Evolutionary conservation across 345 rosid genomes (phyloP).

Genomic region (Salix dunnii): DNA sequence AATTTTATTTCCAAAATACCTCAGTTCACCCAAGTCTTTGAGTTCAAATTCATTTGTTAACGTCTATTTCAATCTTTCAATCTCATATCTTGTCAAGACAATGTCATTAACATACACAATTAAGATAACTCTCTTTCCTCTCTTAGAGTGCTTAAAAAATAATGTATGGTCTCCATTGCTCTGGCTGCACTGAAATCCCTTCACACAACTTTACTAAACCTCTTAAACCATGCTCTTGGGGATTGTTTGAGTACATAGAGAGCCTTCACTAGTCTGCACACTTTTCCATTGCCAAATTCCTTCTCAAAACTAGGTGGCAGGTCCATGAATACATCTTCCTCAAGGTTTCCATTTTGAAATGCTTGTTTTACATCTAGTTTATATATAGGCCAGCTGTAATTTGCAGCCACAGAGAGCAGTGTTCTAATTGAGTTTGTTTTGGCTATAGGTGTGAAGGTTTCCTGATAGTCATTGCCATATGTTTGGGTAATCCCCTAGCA

Average conservation of each 20-base stretch:
- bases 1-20: neutral
- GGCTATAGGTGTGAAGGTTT: neutral
- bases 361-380: too few relatives aligned
- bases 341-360: too few relatives aligned
- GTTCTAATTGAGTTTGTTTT: neutral
- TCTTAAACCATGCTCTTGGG: neutral
- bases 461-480: neutral
- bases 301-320: neutral
- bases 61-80: neutral
- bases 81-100: neutral
- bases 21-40: neutral
- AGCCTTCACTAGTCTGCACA: neutral
- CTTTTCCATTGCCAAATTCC: neutral
- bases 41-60: neutral
- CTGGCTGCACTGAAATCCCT: neutral
- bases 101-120: neutral
- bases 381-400: neutral
- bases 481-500: neutral
- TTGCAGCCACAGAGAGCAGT: neutral
- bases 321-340: neutral
- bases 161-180: neutral
- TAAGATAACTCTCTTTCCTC: neutral
- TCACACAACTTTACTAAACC: neutral
- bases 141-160: too few relatives aligned
- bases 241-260: neutral